Evolutionary conservation across 2,329 filamentous ascomycete species (phyloP).

Genomic region (Verticillium klebahnii): DNA sequence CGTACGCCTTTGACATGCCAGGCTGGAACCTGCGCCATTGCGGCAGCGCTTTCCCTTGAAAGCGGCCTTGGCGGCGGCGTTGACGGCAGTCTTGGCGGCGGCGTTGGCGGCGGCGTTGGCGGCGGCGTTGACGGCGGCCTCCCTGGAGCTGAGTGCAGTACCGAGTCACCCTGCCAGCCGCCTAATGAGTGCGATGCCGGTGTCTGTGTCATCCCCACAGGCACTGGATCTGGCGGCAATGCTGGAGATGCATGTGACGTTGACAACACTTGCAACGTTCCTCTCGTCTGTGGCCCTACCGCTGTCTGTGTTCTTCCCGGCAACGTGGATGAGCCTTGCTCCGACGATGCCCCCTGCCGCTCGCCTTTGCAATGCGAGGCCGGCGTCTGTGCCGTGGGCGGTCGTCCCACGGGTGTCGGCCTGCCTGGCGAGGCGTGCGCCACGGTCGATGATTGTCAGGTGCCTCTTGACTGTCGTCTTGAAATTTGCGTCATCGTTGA

Average conservation of each 20-base stretch:
- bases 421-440: background rate
- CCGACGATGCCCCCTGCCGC: background rate
- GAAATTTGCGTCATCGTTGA: background rate
- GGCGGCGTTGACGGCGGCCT: background rate
- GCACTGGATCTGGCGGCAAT: background rate
- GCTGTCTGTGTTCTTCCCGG: background rate
- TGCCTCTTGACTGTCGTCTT: background rate
- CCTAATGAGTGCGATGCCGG: background rate
- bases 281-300: background rate
- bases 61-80: background rate
- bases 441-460: background rate
- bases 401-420: background rate
- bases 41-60: background rate
- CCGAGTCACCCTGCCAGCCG: background rate
- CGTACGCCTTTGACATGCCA: background rate
- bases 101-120: background rate
- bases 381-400: background rate
- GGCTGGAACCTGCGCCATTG: background rate
- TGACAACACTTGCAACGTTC: background rate
- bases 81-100: background rate
- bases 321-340: background rate
- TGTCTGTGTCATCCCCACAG: background rate
- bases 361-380: background rate
- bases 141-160: background rate
- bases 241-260: background rate